phyloP scores from a whole-genome alignment of 495 filamentous ascomycete genomes.

The Neurospora sp. region DNA sequence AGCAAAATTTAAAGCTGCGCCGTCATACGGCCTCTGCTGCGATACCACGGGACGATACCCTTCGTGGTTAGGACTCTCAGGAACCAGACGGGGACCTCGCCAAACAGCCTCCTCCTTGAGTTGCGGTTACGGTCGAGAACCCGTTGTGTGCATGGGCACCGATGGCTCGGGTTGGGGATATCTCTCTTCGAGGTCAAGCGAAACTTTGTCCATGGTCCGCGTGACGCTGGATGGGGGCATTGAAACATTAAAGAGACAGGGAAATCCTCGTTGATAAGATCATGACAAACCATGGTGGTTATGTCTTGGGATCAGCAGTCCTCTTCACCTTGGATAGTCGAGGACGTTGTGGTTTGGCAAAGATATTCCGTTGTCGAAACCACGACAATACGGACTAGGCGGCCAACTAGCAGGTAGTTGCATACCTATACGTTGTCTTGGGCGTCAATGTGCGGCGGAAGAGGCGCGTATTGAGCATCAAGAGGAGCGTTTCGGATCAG shows the following conservation, averaged over 20 bases:
- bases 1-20: neutral
- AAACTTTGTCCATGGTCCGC: neutral
- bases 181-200: neutral
- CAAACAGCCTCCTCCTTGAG: neutral
- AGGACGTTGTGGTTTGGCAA: neutral
- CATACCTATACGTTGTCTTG: neutral
- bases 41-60: neutral
- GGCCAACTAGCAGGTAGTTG: neutral
- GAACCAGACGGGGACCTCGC: neutral
- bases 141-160: neutral
- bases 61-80: neutral
- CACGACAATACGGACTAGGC: neutral
- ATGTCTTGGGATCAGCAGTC: neutral
- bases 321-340: neutral
- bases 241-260: neutral
- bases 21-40: neutral
- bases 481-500: neutral
- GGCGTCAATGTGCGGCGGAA: neutral
- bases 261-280: neutral
- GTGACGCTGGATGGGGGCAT: neutral
- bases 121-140: neutral
- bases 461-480: neutral
- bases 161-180: neutral
- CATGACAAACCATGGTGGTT: neutral
- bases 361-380: neutral